A percentile compares a stretch with the other conserved stretches of the same genome.
These are phyloP conservation scores for Silene vulgaris DNA, from an alignment of 179 eudicot genomes.

Conservation along the genomic window DNA sequence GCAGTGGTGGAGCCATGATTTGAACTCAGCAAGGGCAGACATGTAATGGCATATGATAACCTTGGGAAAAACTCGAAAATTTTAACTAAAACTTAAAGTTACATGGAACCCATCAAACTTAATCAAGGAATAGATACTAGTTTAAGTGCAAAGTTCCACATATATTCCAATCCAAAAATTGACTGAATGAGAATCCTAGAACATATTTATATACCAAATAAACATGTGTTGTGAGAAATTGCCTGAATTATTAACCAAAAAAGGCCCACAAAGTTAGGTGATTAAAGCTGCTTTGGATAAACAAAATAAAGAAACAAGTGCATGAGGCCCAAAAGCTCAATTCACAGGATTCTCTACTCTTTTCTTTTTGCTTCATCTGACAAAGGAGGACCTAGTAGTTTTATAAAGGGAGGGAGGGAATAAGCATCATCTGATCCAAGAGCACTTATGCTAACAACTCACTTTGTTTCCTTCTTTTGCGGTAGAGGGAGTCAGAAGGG, in stretches of 20 bases:
- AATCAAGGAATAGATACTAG: slow-evolving; percentile 1
- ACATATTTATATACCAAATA: not conserved
- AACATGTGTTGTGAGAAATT: slow-evolving; percentile 9
- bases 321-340: slow-evolving; percentile 16
- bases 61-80: too few species aligned
- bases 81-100: too few species aligned
- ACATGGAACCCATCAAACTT: not conserved
- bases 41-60: too few species aligned
- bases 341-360: slow-evolving; percentile 4
- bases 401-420: not conserved
- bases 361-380: not conserved
- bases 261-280: not conserved
- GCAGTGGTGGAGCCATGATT: too few species aligned
- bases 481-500: too few species aligned
- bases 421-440: slow-evolving; percentile 4
- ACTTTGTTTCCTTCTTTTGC: not conserved
- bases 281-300: slow-evolving; percentile 18
- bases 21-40: too few species aligned
- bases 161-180: slow-evolving; percentile 8
- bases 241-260: slow-evolving; percentile 2
- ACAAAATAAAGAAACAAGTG: slow-evolving; percentile 9
- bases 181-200: slow-evolving; percentile 11
- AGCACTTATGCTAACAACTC: not conserved
- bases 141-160: not conserved
- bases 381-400: not conserved